Base-by-base conservation (phyloP, 352 stramenopile species). In the Stramenopiles sp. region DNA sequence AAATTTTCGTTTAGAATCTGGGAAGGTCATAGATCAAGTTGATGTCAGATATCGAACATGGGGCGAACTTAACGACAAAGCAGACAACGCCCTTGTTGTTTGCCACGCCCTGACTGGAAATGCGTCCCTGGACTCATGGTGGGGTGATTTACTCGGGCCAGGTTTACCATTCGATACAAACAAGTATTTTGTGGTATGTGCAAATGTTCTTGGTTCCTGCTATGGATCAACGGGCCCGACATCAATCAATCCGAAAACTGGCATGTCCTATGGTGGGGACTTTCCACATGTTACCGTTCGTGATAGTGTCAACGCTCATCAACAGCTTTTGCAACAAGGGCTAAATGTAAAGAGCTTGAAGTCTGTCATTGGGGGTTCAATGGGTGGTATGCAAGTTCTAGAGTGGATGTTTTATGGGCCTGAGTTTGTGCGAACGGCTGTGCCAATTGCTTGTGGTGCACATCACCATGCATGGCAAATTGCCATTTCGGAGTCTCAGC, bases 371-470 rank as follows among this genome's bases (percentile, higher is more conserved):
- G 95, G 95, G 32, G 95, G 94, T 25, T 97, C 91, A n/a, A 91
- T 98, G 83, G 95, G 95, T 31, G 95, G 94, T 30, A 98, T 98
- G 95, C 94, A 98, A 86, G 89, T 92, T n/a, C 91, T 98, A 78
- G 95, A 98, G 85, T 98, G 94, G 92, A 92, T 88, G 7, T 94
- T 96, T 71, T 85, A 96, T 67, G 93, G 88, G 0, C 81, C 84
- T 1, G 86, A 89, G 0, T 95, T 92, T 80, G 91, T 98, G 25
- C 84, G 90, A 80, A 93, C 89, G n/a, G 89, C 96, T 44, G 86
- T 97, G 75, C 87, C 93, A 7, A 98, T 98, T 85, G 93, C 93
- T 22, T 98, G 94, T 85, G 92, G 92, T 80, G 92, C 93, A 30
- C 87, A 92, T 75, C 94, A 98, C 84, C 95, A 93, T 33, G 93